Conservation (phyloP, 1,284 basidiomycete genomes). For the Cutaneotrichosporon spelunceum region DNA sequence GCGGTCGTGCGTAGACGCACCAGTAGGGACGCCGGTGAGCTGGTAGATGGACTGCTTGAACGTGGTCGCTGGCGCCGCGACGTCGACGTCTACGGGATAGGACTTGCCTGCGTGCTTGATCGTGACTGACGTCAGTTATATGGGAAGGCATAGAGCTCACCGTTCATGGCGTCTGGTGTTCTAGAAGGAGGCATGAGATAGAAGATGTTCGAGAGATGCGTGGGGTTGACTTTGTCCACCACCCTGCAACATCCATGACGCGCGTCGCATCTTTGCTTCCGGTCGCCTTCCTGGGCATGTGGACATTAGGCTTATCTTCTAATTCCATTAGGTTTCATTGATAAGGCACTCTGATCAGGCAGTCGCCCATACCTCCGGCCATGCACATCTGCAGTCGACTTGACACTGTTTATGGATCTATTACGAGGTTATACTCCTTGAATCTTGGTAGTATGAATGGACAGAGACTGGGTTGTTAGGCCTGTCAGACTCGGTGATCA, state of each 20-base stretch:
- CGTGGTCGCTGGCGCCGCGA: constrained; percentile 58
- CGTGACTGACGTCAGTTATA: constrained; percentile 56
- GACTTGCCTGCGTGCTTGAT: constrained; percentile 89
- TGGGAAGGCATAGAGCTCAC: background rate
- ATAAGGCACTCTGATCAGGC: background rate
- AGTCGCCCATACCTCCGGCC: background rate
- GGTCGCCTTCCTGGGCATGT: background rate
- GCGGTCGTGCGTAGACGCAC: constrained; percentile 21
- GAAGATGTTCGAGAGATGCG: background rate
- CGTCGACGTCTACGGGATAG: constrained; percentile 55
- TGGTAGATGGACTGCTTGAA: constrained; percentile 83
- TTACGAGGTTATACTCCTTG: background rate
- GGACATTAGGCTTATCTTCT: background rate
- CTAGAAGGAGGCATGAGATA: background rate
- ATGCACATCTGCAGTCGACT: background rate
- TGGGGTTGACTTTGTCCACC: background rate
- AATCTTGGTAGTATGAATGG: background rate
- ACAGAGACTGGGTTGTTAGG: background rate
- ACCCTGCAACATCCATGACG: background rate
- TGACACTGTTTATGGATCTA: background rate
- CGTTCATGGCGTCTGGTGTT: background rate
- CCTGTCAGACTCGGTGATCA: background rate
- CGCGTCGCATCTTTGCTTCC: background rate
- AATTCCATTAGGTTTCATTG: background rate
- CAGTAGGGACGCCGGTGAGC: constrained; percentile 73